Evolutionary conservation across 805 yeast species (phyloP).

Genomic region (Candida yuanshanica): DNA sequence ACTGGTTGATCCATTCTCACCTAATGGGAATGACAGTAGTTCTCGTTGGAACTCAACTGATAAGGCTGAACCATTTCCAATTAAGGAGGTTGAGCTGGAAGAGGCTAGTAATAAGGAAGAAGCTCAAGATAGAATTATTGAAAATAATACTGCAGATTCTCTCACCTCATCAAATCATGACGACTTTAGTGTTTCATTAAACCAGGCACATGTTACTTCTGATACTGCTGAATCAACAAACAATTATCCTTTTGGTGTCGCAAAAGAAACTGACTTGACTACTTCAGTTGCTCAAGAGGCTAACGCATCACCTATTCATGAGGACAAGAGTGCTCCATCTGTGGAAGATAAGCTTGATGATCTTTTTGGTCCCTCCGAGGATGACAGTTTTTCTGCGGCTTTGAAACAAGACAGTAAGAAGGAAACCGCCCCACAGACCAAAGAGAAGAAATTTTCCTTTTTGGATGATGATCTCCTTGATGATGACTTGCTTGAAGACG

Average conservation of each 20-base stretch:
- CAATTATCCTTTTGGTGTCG: neutral
- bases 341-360: neutral
- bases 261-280: neutral
- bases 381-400: neutral
- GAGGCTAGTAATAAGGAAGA: neutral
- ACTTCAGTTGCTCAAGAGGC: neutral
- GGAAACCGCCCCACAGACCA: neutral
- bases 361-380: neutral
- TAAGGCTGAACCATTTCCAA: slow-evolving; percentile 13
- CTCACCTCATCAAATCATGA: too few species aligned
- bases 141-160: too few species aligned
- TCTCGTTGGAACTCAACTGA: neutral
- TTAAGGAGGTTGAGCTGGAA: neutral
- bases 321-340: neutral
- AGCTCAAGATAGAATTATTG: too few species aligned
- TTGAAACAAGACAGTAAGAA: neutral
- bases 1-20: neutral
- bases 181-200: too few species aligned
- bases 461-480: slow-evolving; percentile 15
- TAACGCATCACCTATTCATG: neutral
- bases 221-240: neutral
- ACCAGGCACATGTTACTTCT: too few species aligned
- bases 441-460: slow-evolving; percentile 11
- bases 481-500: slow-evolving; percentile 32
- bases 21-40: neutral